Evolutionary conservation across 2,329 filamentous ascomycete species (phyloP).

Genomic region (Aureobasidium sp.): DNA sequence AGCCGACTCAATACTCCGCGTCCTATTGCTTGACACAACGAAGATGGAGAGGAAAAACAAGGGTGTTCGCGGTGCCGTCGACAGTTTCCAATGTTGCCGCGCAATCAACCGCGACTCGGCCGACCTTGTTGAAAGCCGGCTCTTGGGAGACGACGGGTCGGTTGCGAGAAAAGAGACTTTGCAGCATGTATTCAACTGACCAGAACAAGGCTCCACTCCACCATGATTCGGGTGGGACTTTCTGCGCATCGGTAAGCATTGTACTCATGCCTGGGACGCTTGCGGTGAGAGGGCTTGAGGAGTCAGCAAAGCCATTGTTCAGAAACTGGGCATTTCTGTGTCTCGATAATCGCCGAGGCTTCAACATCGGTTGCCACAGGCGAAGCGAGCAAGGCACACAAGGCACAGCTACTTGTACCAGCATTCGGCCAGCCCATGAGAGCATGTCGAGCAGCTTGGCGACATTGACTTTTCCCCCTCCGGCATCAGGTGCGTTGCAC

Average conservation of each 20-base stretch:
- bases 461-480: not conserved
- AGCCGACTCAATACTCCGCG: not conserved
- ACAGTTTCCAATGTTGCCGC: not conserved
- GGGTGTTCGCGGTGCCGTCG: not conserved
- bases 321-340: not conserved
- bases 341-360: not conserved
- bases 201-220: not conserved
- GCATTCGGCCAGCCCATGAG: not conserved
- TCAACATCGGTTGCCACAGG: not conserved
- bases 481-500: not conserved
- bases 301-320: not conserved
- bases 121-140: not conserved
- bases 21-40: too few species aligned
- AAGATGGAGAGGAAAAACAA: not conserved
- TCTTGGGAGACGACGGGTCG: not conserved
- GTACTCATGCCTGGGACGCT: not conserved
- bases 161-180: not conserved
- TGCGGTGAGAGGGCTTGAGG: not conserved
- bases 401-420: not conserved
- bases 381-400: not conserved
- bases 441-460: not conserved
- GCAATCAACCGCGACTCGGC: not conserved
- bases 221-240: slow-evolving; percentile 1
- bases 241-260: not conserved
- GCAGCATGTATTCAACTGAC: not conserved